Evolutionary conservation across 148 eudicot species (phyloP).

Genomic region (Arctostaphylos glauca): DNA sequence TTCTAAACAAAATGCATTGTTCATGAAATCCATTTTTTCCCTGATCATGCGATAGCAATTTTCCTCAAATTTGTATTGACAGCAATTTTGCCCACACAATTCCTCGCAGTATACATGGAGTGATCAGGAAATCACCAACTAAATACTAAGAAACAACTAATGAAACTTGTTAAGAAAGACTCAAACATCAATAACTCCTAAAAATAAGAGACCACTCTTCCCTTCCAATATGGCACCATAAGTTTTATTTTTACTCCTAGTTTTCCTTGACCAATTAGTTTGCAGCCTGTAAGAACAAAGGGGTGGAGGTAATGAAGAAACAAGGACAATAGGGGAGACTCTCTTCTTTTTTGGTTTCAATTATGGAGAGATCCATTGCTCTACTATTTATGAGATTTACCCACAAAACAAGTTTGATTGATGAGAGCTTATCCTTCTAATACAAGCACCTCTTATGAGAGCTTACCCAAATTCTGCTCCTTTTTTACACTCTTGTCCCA

Average conservation of each 20-base stretch:
- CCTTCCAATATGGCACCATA: not conserved
- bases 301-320: not conserved
- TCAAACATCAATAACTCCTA: not conserved
- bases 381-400: not conserved
- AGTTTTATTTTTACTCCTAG: not conserved
- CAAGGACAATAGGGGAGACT: not conserved
- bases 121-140: not conserved
- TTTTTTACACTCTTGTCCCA: too few species aligned
- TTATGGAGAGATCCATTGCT: not conserved
- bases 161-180: not conserved
- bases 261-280: not conserved
- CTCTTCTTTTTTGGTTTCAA: not conserved
- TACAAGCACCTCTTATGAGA: not conserved
- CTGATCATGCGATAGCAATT: not conserved
- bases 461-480: not conserved
- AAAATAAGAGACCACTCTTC: not conserved
- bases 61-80: too few species aligned
- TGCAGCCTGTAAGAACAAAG: too few species aligned
- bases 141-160: not conserved
- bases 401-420: not conserved
- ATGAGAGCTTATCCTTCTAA: conserved; percentile 2
- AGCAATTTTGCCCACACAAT: not conserved
- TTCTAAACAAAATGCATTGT: not conserved
- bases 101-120: not conserved
- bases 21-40: not conserved